Evolutionary conservation across 1,139 yeast genomes (phyloP), one percentile per base, ranked within the genome.

Genomic region (Kodamaea arcana): DNA sequence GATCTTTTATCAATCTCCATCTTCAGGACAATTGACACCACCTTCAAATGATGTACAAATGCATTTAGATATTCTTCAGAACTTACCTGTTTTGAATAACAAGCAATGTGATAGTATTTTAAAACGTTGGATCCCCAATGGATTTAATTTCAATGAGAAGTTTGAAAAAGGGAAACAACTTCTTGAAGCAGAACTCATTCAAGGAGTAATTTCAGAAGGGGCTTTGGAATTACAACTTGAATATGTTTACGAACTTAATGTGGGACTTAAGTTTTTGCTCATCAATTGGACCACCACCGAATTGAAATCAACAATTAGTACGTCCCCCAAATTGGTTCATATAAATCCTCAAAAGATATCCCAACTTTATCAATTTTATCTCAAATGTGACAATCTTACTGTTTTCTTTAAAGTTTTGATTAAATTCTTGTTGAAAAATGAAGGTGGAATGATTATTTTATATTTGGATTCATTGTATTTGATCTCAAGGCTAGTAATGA

Each of bases 11-110:
- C 52, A 73, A 6, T 59, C 68, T 4, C 60, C 37, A 11, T 43
- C 34, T 2, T 29, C 36, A 3, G 32, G 30, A 2, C 36, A 29
- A 17, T 49, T 49, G 15, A 57, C 50, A 15, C 55, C 44, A 4
- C 11, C 6, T 11, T n/a, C 10, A 7, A 4, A 25, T 10, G 43
- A 57, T 52, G 42, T 71, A 10, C 55, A 60, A 26, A 58, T 65
- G 13, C 87, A 81, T 48, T 51, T 78, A 23, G 46, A 59, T 15
- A 67, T 80, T 20, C 56, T 82, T 23, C 63, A 67, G 42, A 78
- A 78, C 41, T 54, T 82, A 13, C 85, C 85, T 0, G 69, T 66
- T 1, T 45, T 71, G 28, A 69, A 69, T 39, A 75, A 74, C 44
- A 65, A 69, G 27, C 79, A 74, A 44, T 68, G 76, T 40, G 73